Conservation (phyloP, 805 yeast genomes). For the Wickerhamomyces pijperi region DNA sequence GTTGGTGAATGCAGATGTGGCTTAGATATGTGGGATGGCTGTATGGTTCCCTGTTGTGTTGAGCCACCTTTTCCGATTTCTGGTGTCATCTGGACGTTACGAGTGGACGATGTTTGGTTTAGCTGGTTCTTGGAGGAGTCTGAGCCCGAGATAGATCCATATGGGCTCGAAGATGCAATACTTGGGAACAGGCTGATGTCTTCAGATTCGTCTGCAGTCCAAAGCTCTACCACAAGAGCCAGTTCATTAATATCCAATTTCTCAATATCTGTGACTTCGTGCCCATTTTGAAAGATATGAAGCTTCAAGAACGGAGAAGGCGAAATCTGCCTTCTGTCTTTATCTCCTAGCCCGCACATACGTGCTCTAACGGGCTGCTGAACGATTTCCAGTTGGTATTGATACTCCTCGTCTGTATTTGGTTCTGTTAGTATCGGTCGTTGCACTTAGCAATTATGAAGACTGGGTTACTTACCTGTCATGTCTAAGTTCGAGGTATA, state of each 20-base stretch:
- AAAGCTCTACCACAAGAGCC: slow-evolving; percentile 28
- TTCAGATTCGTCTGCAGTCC: slow-evolving; percentile 23
- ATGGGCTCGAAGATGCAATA: slow-evolving; percentile 1
- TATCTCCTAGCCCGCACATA: slow-evolving; percentile 36
- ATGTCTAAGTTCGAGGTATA: too few relatives aligned
- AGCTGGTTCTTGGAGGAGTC: too few relatives aligned
- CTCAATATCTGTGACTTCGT: slow-evolving; percentile 17
- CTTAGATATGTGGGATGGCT: not conserved
- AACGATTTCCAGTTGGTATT: slow-evolving; percentile 13
- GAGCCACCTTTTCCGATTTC: not conserved
- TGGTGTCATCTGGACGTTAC: not conserved
- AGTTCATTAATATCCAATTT: slow-evolving; percentile 22
- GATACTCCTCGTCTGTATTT: too few relatives aligned
- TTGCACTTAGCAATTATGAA: too few relatives aligned
- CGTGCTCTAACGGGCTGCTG: slow-evolving; percentile 35
- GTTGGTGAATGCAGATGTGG: not conserved
- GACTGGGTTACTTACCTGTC: too few relatives aligned
- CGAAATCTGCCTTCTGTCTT: slow-evolving; percentile 22
- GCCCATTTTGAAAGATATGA: slow-evolving; percentile 10
- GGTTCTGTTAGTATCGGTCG: too few relatives aligned
- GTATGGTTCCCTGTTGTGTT: not conserved
- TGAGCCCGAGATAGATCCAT: not conserved
- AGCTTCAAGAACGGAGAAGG: slow-evolving; percentile 23
- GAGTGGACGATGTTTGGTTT: too few relatives aligned
- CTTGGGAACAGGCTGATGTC: slow-evolving; percentile 14